Conservation (phyloP, 805 yeast genomes). For the Ascoidea rubescens region DNA sequence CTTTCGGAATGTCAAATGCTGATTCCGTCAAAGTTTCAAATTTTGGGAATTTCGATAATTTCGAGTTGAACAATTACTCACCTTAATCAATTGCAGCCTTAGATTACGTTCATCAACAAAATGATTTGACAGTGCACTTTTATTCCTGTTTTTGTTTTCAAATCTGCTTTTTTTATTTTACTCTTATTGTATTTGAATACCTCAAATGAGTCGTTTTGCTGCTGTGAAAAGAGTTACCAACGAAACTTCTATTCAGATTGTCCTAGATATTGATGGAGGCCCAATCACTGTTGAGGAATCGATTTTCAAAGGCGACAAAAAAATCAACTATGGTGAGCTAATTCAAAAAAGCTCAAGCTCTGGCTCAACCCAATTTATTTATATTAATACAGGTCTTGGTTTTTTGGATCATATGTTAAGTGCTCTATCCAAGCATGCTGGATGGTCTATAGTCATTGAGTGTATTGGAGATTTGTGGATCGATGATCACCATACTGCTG, state of each 20-base stretch:
- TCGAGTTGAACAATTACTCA: no score
- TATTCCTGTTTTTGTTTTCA: no score
- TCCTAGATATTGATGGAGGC: slow-evolving; percentile 79
- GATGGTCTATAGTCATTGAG: slow-evolving; percentile 84
- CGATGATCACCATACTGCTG: slow-evolving; percentile 95
- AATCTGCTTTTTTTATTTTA: no score
- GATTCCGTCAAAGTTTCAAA: no score
- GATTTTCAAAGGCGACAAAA: slow-evolving; percentile 23
- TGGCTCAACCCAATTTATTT: slow-evolving; percentile 58
- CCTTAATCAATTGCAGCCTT: no score
- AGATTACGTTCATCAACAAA: no score
- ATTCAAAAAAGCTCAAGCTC: slow-evolving; percentile 51
- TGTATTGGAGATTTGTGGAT: slow-evolving; percentile 92
- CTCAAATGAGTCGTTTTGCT: slow-evolving; percentile 11
- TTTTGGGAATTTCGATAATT: no score
- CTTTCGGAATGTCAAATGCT: no score
- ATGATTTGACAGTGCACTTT: no score
- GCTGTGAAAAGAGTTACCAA: slow-evolving; percentile 53
- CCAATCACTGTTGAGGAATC: slow-evolving; percentile 47
- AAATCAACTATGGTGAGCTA: neutral
- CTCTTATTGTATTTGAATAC: no score
- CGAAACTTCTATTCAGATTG: slow-evolving; percentile 86
- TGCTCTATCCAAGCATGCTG: slow-evolving; percentile 92
- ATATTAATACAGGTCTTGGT: slow-evolving; percentile 85
- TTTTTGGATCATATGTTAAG: slow-evolving; percentile 96